Conservation (phyloP, 2,329 filamentous ascomycete genomes). For the Tolypocladium amazonense region DNA sequence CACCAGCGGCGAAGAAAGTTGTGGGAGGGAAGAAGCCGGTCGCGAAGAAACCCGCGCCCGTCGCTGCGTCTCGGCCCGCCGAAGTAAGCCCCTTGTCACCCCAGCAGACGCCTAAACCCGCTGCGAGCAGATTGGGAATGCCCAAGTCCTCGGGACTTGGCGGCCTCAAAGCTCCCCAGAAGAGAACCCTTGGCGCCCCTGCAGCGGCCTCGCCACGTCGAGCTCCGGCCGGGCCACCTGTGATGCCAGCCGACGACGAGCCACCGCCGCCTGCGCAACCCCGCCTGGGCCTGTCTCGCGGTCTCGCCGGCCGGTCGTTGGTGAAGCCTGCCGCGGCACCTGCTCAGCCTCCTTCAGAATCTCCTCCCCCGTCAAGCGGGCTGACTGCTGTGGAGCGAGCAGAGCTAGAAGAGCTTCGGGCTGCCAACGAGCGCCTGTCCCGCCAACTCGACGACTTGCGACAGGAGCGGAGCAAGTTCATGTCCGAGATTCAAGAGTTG, state of each 20-base stretch:
- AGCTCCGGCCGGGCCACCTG: constrained; percentile 32
- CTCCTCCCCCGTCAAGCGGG: constrained; percentile 51
- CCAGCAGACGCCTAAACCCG: constrained; percentile 43
- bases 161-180: constrained; percentile 51
- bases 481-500: constrained; percentile 83
- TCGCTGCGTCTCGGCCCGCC: constrained; percentile 27
- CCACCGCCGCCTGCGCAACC: constrained; percentile 47
- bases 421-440: constrained; percentile 68
- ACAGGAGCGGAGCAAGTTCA: constrained; percentile 69
- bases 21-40: constrained; percentile 29
- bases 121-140: constrained; percentile 42
- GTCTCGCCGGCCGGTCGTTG: constrained; percentile 76
- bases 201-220: constrained; percentile 44
- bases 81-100: constrained; percentile 46
- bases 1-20: constrained; percentile 35
- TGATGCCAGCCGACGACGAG: constrained; percentile 47
- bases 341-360: constrained; percentile 37
- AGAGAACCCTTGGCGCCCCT: constrained; percentile 39
- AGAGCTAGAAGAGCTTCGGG: constrained; percentile 82
- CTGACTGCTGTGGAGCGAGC: constrained; percentile 73
- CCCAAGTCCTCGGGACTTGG: constrained; percentile 40
- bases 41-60: constrained; percentile 34
- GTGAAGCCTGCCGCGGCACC: constrained; percentile 56
- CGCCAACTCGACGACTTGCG: constrained; percentile 71
- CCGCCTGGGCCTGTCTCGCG: constrained; percentile 59